Base-by-base conservation (phyloP, 2,329 filamentous ascomycete genomes). In the Cladosporium sp. region DNA sequence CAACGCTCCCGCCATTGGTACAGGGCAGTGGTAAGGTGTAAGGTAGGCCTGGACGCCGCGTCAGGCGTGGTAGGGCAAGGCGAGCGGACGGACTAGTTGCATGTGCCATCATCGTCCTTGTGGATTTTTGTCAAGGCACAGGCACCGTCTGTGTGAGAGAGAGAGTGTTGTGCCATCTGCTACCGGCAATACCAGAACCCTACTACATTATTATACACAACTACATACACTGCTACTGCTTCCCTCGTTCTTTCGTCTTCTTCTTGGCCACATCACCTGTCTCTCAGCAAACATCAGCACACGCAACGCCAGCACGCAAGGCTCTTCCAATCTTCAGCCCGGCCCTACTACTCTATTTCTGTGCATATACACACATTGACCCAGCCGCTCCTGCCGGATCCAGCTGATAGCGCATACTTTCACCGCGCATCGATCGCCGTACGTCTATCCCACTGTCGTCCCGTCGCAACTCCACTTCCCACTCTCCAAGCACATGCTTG, bases 321-420 rank as follows among this genome's bases (percentile, higher is more conserved):
- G 25, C 18, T 30, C 51, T 28, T 54, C n/a, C n/a, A n/a, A n/a
- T n/a, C 51, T 54, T 54, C 51, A 54, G 18, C 49, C 16, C 49
- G 49, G 26, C 49, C 26, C 43, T 34, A 28, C 28, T 7, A 36
- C 58, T 51, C 58, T 34, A 51, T 34, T 51, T 46, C 51, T 16
- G 58, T 46, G 23, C 18, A 39, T 43, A n/a, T 54, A 32, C 51
- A 32, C 51, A 54, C 51, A 32, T 36, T 46, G 36, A 16, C 30
- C 46, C 46, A 53, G 59, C 59, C 48, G 48, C 59, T 32, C 59
- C 59, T 54, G 51, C 59, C 59, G 28, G 14, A 28, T 62, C 59
- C n/a, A 53, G 59, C 59, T 62, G 59, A 62, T 62, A 62, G 59
- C 59, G 59, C 59, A 62, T 62, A n/a, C 59, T 62, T 62, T 54